Conservation (phyloP, 352 stramenopile species). For the Phytophthora agathidicida region DNA sequence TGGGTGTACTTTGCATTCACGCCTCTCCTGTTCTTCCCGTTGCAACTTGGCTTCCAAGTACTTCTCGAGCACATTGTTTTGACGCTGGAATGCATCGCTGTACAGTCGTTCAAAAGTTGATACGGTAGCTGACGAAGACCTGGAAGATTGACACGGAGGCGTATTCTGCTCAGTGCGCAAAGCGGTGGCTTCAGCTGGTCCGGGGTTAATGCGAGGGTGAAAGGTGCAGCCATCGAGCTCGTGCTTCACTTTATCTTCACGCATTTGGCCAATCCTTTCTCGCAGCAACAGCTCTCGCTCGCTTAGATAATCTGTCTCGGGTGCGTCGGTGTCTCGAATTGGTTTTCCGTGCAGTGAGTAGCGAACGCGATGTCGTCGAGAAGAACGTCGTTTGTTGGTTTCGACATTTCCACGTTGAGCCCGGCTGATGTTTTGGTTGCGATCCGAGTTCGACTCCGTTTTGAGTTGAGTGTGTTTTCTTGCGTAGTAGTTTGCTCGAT, state of each 20-base stretch:
- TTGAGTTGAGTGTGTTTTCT: slow-evolving; percentile 31
- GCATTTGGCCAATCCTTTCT: slow-evolving; percentile 41
- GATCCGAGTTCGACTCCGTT: not conserved
- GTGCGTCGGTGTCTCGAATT: slow-evolving; percentile 1
- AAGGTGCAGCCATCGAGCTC: slow-evolving; percentile 67
- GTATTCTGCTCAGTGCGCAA: not conserved
- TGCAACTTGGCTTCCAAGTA: slow-evolving; percentile 46
- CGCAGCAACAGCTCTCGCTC: slow-evolving; percentile 33
- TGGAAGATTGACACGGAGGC: too few relatives aligned
- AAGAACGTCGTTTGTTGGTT: slow-evolving; percentile 6
- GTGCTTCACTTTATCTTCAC: slow-evolving; percentile 35
- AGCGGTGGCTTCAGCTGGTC: not conserved
- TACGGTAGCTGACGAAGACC: slow-evolving; percentile 7
- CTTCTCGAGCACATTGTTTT: slow-evolving; percentile 47
- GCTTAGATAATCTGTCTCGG: slow-evolving; percentile 34
- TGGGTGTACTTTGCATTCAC: slow-evolving; percentile 41
- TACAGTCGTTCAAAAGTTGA: slow-evolving; percentile 61
- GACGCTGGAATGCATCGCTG: slow-evolving; percentile 53
- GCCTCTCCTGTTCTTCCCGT: slow-evolving; percentile 50
- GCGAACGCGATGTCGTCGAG: slow-evolving; percentile 20
- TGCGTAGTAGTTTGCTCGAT: slow-evolving; percentile 44
- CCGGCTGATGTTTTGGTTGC: not conserved
- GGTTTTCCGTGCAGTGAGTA: slow-evolving; percentile 50
- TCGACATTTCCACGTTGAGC: not conserved
- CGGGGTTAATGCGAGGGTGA: slow-evolving; percentile 41